A percentile compares a stretch with the other conserved stretches of the same genome.
phyloP scores from a whole-genome alignment of 305 asterid genomes.

The Solanum hybrid region DNA sequence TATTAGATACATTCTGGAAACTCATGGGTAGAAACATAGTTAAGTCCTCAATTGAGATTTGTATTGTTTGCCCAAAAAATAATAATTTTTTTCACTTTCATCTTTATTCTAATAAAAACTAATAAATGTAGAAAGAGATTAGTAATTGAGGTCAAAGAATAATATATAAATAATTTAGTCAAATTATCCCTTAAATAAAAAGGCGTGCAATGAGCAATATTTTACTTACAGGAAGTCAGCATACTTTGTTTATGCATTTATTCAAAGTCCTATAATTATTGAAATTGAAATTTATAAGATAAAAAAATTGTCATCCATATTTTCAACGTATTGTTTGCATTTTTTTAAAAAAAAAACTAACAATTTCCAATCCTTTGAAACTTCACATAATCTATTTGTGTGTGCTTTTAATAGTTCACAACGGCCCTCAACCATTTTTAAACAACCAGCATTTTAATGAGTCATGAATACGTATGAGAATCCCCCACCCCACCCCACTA shows the following conservation, averaged over 20 bases:
- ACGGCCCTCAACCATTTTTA: constrained; percentile 23
- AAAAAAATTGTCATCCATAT: not conserved
- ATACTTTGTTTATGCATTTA: not conserved
- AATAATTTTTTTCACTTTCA: not conserved
- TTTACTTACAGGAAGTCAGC: not conserved
- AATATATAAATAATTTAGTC: not conserved
- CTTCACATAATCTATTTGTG: not conserved
- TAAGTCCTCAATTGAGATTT: no score
- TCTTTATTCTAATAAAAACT: not conserved
- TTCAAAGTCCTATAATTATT: not conserved
- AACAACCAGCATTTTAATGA: constrained; percentile 28
- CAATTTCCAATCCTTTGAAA: not conserved
- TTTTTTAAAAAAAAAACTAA: not conserved
- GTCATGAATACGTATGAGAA: constrained; percentile 15
- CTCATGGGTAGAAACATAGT: not conserved
- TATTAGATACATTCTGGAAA: not conserved
- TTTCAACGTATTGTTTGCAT: not conserved
- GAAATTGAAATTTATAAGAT: not conserved
- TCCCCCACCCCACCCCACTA: not conserved
- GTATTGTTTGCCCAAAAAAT: no score
- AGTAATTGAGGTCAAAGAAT: not conserved
- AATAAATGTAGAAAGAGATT: not conserved
- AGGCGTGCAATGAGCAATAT: not conserved
- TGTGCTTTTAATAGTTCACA: constrained; percentile 19
- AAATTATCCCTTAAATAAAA: not conserved